Evolutionary conservation across 1,284 basidiomycete species (phyloP), one percentile per base, ranked within the genome.

Genomic region (Earliella scabrosa): DNA sequence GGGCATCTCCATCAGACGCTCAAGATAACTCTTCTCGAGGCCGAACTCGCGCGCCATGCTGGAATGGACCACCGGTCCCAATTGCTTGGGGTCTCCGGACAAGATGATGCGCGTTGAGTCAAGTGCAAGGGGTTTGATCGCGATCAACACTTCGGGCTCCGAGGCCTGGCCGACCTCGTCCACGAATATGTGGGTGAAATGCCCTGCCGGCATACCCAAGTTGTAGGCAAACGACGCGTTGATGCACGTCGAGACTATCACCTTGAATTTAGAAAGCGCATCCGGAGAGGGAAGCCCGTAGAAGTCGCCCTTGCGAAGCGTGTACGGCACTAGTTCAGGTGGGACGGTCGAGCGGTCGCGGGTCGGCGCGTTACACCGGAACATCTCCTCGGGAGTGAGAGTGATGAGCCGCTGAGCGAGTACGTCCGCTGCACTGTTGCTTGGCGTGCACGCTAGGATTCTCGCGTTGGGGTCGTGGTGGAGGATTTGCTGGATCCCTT

Each of bases 151-250:
- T 58, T 86, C 83, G 0, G 83, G 81, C 60, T 87, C 85, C 16
- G 76, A 80, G 1, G 83, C 83, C 61, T 88, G 85, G 0, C 83
- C 86, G 3, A 85, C 85, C 63, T 88, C 86, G 64, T 88, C 86
- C 7, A 86, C 71, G 63, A 88, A 85, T 14, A 88, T 83, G 54
- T 86, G 81, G 1, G 71, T 76, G 61, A 82, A 88, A 67, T 87
- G 83, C 0, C 84, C 85, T 4, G 77, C 71, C 0, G 76, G 68
- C 44, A 87, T 75, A 0, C 85, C 86, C 24, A 86, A 76, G 0
- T 81, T 81, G 32, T 77, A 76, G 2, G 77, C 75, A 34, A 87
- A 78, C 0, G 81, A 80, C 0, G 85, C 82, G 3, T 83, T 86
- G 13, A 82, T 74, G 50, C 85, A 88, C 0, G 86, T 89, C 0